Base-by-base conservation (phyloP, 371 early-diverging fungal species). In the Mortierella polycephala region DNA sequence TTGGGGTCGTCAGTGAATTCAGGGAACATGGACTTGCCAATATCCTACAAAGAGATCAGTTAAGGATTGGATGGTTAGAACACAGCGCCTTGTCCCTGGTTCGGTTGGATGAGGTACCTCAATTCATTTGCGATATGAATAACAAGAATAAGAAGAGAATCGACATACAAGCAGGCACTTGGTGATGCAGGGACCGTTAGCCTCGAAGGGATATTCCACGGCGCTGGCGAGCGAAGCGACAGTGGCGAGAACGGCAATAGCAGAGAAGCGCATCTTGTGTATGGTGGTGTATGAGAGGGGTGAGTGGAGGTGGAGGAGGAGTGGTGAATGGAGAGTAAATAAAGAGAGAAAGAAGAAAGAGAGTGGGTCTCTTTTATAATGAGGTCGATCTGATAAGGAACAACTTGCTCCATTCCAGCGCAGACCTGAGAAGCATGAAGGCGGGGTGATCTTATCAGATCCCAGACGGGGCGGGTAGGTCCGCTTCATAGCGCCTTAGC, bases 201-300 rank as follows among this genome's bases (percentile, higher is more conserved):
- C 49, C 58, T 53, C 23, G 69, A 69, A 62, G 53, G 63, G 62
- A 37, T 57, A 57, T 16, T 46, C 70, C 13, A 58, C 64, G 21
- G 53, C 42, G 53, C 59, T 49, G 41, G 58, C 64, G 45, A 53
- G 52, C n/a, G 58, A 14, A 59, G 64, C 59, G 47, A 63, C 44
- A 14, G 69, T 30, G 20, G 67, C 67, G 52, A 66, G 30, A 50
- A 66, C 8, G 60, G 67, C 67, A 42, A 66, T 20, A 3, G 50
- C 53, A 10, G 62, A 60, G 62, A 61, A 51, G 20, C 20, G 51
- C 51, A 51, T 51, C 51, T 14, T 51, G 10, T 16, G 2, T 18
- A 18, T 51, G 51, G 51, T n/a, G 51, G 46, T 46, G 51, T 18
- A 9, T 11, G 51, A 18, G 20, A 51, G 18, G 51, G 1, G 51